Evolutionary conservation across 805 yeast species (phyloP), one percentile per base, ranked within the genome.

Genomic region (Jamesozyma gamospora): DNA sequence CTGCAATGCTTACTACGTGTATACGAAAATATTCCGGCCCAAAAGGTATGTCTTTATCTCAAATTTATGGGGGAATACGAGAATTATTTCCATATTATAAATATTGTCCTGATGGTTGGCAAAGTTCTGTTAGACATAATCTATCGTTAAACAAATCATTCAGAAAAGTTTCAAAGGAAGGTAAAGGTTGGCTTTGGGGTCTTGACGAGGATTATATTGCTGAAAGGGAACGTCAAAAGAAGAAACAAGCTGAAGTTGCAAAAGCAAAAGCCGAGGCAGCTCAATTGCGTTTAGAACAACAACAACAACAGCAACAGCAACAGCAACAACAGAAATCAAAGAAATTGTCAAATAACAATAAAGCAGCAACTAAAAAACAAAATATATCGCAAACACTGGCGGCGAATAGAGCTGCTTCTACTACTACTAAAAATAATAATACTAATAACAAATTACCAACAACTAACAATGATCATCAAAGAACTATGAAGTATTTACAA

Each of bases 81-180:
- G 94, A 84, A 33, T 60, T 83, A 11, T 90, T 82, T 61, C 97
- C 97, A 2, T 92, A 84, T 64, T 92, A 85, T 63, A 74, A 79
- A 51, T 90, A 85, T 62, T 88, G 96, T 52, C 90, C 94, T 0
- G 95, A 87, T 59, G 97, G 97, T 3, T 92, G 98, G 98, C 98
- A 92, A 64, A 81, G 84, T 54, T 77, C 94, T 0, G 94, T 92
- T 15, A 74, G 94, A 37, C 98, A 92, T 63, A 88, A 87, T 52
- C 67, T 92, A 30, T 81, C 90, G 17, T 69, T 86, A 48, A 87
- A 87, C 62, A 86, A 85, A 62, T 79, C 90, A 6, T 92, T 90
- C 65, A 70, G 75, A 39, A 82, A 82, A 53, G 79, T 82, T 13
- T 77, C 86, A 29, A 80, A 82, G 44, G 92, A 83, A 50, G 92